Percentiles rank a stretch among this genome's conserved stretches.
These are phyloP conservation scores for Jackrogersella multiformis DNA, from an alignment of 495 filamentous ascomycete genomes.

Conservation along the genomic window DNA sequence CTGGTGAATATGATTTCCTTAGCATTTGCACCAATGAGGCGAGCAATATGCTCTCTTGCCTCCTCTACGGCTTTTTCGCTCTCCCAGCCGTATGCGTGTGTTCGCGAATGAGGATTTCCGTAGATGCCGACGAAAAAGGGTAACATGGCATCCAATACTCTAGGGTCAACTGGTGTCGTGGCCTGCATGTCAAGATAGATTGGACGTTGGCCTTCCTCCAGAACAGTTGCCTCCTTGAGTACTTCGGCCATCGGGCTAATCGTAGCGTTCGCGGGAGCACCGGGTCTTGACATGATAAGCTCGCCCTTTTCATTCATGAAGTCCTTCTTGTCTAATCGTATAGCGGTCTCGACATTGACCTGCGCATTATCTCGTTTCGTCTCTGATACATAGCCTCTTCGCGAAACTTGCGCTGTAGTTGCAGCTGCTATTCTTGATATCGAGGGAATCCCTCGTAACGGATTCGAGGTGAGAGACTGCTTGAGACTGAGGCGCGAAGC, in stretches of 20 bases:
- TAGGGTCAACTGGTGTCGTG: constrained; percentile 93
- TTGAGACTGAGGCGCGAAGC: constrained; percentile 74
- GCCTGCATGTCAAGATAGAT: constrained; percentile 99
- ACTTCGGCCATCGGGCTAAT: constrained; percentile 87
- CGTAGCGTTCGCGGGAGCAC: constrained; percentile 57
- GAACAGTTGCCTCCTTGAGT: constrained; percentile 88
- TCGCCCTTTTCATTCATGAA: constrained; percentile 77
- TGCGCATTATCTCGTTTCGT: constrained; percentile 81
- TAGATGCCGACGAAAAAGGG: constrained; percentile 93
- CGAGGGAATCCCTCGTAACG: constrained; percentile 55
- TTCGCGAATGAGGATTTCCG: constrained; percentile 96
- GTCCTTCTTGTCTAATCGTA: constrained; percentile 82
- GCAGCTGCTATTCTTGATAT: constrained; percentile 56
- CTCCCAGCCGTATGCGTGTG: constrained; percentile 99
- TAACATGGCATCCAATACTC: constrained; percentile 96
- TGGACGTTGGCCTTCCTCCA: constrained; percentile 92
- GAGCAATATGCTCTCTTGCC: constrained; percentile 82
- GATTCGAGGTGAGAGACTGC: constrained; percentile 57
- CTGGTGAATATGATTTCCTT: constrained; percentile 99
- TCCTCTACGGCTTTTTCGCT: constrained; percentile 92
- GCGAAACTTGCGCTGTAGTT: constrained; percentile 37
- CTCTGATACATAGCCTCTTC: constrained; percentile 83
- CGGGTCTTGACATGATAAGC: constrained; percentile 67
- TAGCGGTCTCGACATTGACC: constrained; percentile 81
- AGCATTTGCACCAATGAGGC: constrained; percentile 88